Evolutionary conservation across 768 basidiomycete genomes (phyloP), one percentile per base, ranked within the genome.

Genomic region (Xerocomellus intermedius): DNA sequence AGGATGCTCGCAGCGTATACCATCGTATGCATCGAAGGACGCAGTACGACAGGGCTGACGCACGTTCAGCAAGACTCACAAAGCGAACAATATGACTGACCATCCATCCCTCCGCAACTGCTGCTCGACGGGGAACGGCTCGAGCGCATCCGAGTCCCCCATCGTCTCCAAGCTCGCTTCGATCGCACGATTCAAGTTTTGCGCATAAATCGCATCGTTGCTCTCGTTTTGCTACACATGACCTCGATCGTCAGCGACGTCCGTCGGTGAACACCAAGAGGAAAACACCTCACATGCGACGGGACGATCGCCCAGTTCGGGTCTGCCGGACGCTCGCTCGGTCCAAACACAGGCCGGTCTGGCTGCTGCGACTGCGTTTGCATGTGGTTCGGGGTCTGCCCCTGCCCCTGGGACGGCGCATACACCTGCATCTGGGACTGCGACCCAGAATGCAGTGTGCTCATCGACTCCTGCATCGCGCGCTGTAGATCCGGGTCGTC

Each of bases 271-370:
- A 9, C 28, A 10, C 32, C 1, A 42, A 24, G 14, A 6, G 26
- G n/a, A 30, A 38, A 24, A 3, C 21, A 14, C 12, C 67, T 64
- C 73, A 87, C 87, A 65, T 86, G 83, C 7, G 86, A 82, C 19
- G 82, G 81, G 8, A 88, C 86, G 65, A 89, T 68, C 46, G 85
- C 84, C 87, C 87, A 89, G 51, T 77, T 78, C 1, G 85, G 80
- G 65, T 88, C 77, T 2, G 87, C 77, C 4, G 84, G 78, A 39
- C 87, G 77, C 37, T 83, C 73, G 56, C 79, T 84, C 16, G 85
- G 84, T 0, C 82, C 77, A 68, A 88, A 84, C 39, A 75, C 72
- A 1, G 78, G 69, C 8, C 65, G 70, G 26, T 67, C 67, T 46
- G 74, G 62, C 33, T 74, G 72, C n/a, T 26, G 26, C 26, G 52